Conservation (phyloP, 225 moss, liverwort and hornwort genomes). For the Pleurozium schreberi region DNA sequence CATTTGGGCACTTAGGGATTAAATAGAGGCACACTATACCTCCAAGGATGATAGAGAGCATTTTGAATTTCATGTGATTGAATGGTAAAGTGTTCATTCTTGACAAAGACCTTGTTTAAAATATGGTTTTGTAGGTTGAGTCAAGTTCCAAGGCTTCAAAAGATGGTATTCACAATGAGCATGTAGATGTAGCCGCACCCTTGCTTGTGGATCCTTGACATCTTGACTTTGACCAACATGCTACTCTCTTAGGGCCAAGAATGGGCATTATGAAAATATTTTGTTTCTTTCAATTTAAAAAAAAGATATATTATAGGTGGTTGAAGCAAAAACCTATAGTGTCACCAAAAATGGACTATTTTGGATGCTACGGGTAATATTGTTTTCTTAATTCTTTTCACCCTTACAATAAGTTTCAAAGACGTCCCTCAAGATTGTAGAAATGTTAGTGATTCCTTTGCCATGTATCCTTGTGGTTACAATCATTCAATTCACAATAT, state of each 20-base stretch:
- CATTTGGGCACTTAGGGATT: too few relatives aligned
- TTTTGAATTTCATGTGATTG: neutral
- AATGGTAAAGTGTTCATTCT: neutral
- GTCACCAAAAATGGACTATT: neutral
- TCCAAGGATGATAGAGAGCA: neutral
- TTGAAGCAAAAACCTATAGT: neutral
- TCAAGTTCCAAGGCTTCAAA: neutral
- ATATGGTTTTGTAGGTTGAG: neutral
- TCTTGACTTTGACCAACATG: neutral
- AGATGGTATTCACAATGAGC: neutral
- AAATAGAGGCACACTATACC: too few relatives aligned
- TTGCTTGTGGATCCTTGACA: slow-evolving; percentile 10
- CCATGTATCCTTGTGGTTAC: neutral
- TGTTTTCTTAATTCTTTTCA: neutral
- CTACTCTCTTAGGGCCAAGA: neutral
- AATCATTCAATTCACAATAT: neutral
- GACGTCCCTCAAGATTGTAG: neutral
- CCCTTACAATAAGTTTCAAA: neutral
- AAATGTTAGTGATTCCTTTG: neutral
- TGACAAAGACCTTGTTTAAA: neutral
- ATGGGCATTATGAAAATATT: neutral
- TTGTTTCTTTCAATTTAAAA: neutral
- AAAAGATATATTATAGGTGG: neutral
- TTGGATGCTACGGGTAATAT: neutral
- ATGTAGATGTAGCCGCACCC: neutral